phyloP scores from a whole-genome alignment of 2,329 filamentous ascomycete genomes.

The Helicocarpus griseus region DNA sequence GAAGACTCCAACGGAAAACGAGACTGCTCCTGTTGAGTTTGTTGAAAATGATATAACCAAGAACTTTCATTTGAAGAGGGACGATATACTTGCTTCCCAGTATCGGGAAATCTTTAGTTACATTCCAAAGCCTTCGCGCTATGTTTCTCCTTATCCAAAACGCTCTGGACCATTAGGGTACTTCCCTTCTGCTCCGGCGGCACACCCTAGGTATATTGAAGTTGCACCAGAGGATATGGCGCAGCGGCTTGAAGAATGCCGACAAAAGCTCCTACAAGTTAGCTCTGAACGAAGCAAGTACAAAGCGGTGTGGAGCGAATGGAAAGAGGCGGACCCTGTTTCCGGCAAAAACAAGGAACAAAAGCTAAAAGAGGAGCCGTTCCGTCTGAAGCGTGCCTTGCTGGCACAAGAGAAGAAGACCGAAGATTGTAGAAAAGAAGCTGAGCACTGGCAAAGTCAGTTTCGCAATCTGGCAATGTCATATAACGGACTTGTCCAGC shows the following conservation, averaged over 20 bases:
- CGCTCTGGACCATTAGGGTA: conserved; percentile 20
- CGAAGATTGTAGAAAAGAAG: conserved; percentile 20
- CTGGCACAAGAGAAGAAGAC: conserved; percentile 17
- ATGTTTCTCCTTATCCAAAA: conserved; percentile 24
- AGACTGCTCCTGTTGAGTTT: background rate
- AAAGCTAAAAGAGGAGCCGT: conserved; percentile 10
- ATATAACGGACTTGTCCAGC: conserved; percentile 12
- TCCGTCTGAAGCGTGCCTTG: conserved; percentile 15
- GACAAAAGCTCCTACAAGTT: conserved; percentile 17
- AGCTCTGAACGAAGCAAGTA: conserved; percentile 22
- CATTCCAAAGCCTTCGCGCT: conserved; percentile 14
- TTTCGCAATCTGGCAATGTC: conserved; percentile 14
- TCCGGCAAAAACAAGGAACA: conserved; percentile 21
- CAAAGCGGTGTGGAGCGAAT: conserved; percentile 17
- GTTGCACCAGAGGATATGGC: conserved; percentile 17
- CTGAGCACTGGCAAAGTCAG: conserved; percentile 18
- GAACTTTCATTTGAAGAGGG: conserved; percentile 15
- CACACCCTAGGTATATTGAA: conserved; percentile 21
- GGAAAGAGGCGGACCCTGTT: conserved; percentile 16
- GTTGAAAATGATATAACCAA: conserved; percentile 8
- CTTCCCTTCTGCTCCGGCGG: conserved; percentile 20
- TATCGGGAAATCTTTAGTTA: conserved; percentile 17
- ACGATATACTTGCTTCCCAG: conserved; percentile 17
- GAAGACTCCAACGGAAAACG: background rate
- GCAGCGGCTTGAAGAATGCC: conserved; percentile 16